These are phyloP conservation scores for Fusarium sp. DNA, from an alignment of 2,329 filamentous ascomycete genomes.

Conservation along the genomic window DNA sequence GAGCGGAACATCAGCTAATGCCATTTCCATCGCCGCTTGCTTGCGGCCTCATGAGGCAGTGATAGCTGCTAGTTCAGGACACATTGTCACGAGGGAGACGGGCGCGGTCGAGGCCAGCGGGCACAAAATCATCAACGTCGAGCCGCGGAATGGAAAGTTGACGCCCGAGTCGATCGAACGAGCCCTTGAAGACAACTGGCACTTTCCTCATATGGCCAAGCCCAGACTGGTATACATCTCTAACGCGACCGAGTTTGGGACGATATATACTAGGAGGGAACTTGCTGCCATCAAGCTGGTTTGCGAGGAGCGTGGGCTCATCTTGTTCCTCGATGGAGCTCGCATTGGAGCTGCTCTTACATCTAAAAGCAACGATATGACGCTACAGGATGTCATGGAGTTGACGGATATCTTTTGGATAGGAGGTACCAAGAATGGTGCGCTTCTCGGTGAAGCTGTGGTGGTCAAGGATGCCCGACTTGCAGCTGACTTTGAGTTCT, in stretches of 20 bases:
- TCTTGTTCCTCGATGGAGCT: slow-evolving; percentile 61
- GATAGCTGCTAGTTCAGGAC: slow-evolving; percentile 60
- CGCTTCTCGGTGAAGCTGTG: slow-evolving; percentile 61
- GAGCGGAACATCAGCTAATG: slow-evolving; percentile 62
- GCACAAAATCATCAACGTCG: slow-evolving; percentile 62
- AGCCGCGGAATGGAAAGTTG: slow-evolving; percentile 58
- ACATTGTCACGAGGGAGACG: slow-evolving; percentile 61
- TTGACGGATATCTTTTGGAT: slow-evolving; percentile 66
- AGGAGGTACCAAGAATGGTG: slow-evolving; percentile 63
- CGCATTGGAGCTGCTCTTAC: slow-evolving; percentile 57
- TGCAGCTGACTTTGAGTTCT: slow-evolving; percentile 60
- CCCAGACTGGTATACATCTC: slow-evolving; percentile 63
- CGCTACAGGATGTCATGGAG: slow-evolving; percentile 55
- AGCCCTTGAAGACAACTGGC: slow-evolving; percentile 59
- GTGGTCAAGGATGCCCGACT: slow-evolving; percentile 56
- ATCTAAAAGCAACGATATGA: slow-evolving; percentile 55
- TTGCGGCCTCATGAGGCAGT: slow-evolving; percentile 62
- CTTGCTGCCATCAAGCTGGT: slow-evolving; percentile 53
- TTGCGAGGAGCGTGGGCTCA: slow-evolving; percentile 53
- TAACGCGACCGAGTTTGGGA: slow-evolving; percentile 62
- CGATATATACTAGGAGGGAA: slow-evolving; percentile 57
- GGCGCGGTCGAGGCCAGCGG: slow-evolving; percentile 62
- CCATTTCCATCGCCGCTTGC: slow-evolving; percentile 63
- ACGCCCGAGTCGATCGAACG: slow-evolving; percentile 54
- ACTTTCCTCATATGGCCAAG: slow-evolving; percentile 63